Base-by-base conservation (phyloP, 1,139 yeast genomes). In the Kodamaea sp. region DNA sequence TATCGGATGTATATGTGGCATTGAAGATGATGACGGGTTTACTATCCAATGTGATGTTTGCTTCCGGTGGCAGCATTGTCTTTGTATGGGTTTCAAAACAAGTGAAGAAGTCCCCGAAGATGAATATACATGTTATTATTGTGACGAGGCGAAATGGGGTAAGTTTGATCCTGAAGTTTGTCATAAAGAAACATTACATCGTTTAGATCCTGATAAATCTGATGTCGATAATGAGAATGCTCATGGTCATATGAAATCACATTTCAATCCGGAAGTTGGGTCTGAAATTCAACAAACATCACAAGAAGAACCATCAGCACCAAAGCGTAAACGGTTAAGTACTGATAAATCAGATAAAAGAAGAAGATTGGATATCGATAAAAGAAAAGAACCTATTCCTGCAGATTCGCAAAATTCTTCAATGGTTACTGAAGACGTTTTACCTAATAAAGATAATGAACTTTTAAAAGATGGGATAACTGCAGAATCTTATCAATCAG, bases 21-120 rank as follows among this genome's bases (percentile, higher is more conserved):
- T 74, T 48, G 88, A 82, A 41, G 96, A 90, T 48, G 97, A 90
- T 60, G 97, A 90, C 56, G 97, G 97, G 1, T 88, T 87, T 58
- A 89, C 97, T 1, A 85, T 90, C 44, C 97, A 89, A 60, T 90
- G 97, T 65, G 96, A 89, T 57, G 74, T 79, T 34, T 90, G 97
- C 60, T 83, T 78, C 60, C 78, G 96, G 46, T 90, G 97, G 97
- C 96, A 89, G 57, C 97, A 90, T 63, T 90, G 95, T 33, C 71
- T 79, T 22, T 90, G 97, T 62, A 88, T 87, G 78, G 86, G 85
- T 7, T 86, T 84, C 48, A 72, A 70, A 37, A 76, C 83, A 35
- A 81, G 77, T 42, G 84, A 78, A 27, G 81, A 83, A 42, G 94
- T 83, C 0, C 96, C 96, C 0, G 96, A 87, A 45, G 81, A 80